A percentile compares a stretch with the other conserved stretches of the same genome.
Conservation (phyloP, 1,139 yeast species). For the Scheffersomyces stambukii region DNA sequence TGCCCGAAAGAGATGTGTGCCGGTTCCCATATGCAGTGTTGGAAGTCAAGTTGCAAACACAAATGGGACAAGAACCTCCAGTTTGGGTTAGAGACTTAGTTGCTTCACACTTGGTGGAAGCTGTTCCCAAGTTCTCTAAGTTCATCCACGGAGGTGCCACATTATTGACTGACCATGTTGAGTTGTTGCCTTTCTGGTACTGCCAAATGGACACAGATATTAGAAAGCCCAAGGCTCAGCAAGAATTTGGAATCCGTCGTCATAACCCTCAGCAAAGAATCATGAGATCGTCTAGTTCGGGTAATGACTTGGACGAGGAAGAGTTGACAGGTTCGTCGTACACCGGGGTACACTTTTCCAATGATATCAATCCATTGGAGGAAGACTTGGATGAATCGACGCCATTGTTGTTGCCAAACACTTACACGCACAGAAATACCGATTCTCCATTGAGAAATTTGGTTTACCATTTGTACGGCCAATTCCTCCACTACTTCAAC, state of each 20-base stretch:
- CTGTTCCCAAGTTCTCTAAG: conserved; percentile 95
- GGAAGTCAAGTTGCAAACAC: conserved; percentile 96
- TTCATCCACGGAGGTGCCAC: conserved; percentile 95
- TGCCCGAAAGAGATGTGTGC: conserved; percentile 79
- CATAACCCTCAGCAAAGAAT: conserved; percentile 15
- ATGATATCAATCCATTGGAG: conserved; percentile 45
- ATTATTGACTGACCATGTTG: conserved; percentile 74
- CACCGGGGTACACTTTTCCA: conserved; percentile 44
- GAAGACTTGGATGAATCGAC: conserved; percentile 44
- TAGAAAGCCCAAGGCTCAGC: conserved; percentile 75
- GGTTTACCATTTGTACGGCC: conserved; percentile 30
- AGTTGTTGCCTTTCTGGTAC: conserved; percentile 90
- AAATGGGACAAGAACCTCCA: conserved; percentile 98
- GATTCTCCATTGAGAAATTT: conserved; percentile 30
- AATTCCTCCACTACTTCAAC: conserved; percentile 46
- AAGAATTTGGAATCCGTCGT: conserved; percentile 55
- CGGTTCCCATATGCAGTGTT: conserved; percentile 96
- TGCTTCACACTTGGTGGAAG: conserved; percentile 89
- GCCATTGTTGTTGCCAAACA: conserved; percentile 38
- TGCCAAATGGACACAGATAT: conserved; percentile 98
- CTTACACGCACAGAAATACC: conserved; percentile 23
- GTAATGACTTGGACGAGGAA: conserved; percentile 47
- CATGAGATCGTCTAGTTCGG: conserved; percentile 37
- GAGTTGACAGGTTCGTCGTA: conserved; percentile 38
- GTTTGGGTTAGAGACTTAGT: conserved; percentile 93